Evolutionary conservation across 257 asterid species (phyloP), one percentile per base, ranked within the genome.

Genomic region (Leonotis leonurus): DNA sequence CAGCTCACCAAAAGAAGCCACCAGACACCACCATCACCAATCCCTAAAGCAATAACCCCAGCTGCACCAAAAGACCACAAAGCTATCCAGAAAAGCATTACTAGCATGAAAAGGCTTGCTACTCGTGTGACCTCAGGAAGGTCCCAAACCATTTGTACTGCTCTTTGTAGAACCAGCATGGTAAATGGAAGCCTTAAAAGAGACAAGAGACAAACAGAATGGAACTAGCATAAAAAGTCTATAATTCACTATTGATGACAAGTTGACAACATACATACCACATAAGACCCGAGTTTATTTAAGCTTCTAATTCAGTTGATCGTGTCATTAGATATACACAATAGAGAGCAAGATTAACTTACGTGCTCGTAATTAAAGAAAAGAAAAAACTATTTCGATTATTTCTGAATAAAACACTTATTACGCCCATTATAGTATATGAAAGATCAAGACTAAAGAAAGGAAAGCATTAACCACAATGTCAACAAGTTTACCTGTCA

Each of bases 1-100:
- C 95, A 73, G 89, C 97, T 89, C 97, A 92, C 99, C 99, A 80
- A 72, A 87, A 92, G 99, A 78, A 89, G 97, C 97, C 96, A 92
- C 96, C 97, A 89, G 41, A 97, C 87, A 22, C 96, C 94, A 70
- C 88, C 73, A 43, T 80, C 95, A 59, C 96, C 96, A 21, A 79
- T 70, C 75, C 95, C 85, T 58, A 82, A 77, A 53, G 97, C 97
- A 50, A 92, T 77, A 67, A 92, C 85, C 13, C 99, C 99, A 75
- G 99, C 94, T 29, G 75, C 88, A 63, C 99, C 99, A 22, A 86
- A 92, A 32, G 97, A 86, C 99, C 99, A 89, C 8, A 92, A 75
- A 35, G 95, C 76, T 25, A 92, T 85, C 99, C 99, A 92, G 36
- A 78, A 73, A 74, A 92, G 85, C 95, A 92, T 83, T 75, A 87